A percentile compares a stretch with the other conserved stretches of the same genome.
Evolutionary conservation across 495 filamentous ascomycete genomes (phyloP).

Genomic region (Penicillium lividum): DNA sequence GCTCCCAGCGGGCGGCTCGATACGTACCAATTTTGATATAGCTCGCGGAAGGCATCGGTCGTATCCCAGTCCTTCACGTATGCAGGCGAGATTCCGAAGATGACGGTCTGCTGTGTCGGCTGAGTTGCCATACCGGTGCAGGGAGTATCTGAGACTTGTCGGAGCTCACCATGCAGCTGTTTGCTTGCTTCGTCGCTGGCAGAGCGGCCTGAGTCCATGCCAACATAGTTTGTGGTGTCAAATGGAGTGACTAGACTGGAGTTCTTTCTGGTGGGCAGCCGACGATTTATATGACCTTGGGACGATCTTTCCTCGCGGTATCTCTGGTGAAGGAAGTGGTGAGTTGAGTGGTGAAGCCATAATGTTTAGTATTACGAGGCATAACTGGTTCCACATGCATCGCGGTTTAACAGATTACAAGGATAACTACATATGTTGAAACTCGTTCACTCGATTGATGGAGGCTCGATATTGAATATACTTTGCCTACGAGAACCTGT

Average conservation of each 20-base stretch:
- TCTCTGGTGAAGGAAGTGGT: background rate
- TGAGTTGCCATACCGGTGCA: too few relatives aligned
- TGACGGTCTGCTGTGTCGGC: too few relatives aligned
- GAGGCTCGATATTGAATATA: too few relatives aligned
- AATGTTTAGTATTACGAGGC: background rate
- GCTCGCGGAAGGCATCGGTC: background rate
- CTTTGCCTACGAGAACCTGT: too few relatives aligned
- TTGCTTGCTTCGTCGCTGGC: too few relatives aligned
- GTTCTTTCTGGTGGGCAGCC: background rate
- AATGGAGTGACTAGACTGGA: too few relatives aligned
- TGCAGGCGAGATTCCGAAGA: background rate
- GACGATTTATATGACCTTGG: background rate
- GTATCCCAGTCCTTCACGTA: background rate
- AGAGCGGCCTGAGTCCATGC: too few relatives aligned
- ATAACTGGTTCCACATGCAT: background rate
- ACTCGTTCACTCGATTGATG: background rate
- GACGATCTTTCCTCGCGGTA: background rate
- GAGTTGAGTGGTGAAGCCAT: background rate
- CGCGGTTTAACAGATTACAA: background rate
- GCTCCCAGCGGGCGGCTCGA: background rate
- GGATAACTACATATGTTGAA: background rate
- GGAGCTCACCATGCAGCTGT: too few relatives aligned
- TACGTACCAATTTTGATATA: background rate
- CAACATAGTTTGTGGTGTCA: too few relatives aligned
- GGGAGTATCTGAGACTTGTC: too few relatives aligned